phyloP scores from a whole-genome alignment of 192 early-diverging fungal genomes.

The Entophlyctis luteolus region DNA sequence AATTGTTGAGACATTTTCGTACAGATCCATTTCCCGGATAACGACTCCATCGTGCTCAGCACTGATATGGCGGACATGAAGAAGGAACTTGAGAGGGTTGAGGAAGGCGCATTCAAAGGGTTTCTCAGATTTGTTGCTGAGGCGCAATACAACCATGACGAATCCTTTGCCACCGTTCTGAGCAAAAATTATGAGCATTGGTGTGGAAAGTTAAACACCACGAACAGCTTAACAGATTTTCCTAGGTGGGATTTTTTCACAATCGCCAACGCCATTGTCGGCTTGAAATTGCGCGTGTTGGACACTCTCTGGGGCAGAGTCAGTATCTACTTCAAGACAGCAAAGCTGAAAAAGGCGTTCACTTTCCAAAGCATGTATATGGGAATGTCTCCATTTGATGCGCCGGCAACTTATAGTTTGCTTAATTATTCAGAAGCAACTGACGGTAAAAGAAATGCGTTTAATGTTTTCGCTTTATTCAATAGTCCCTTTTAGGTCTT shows the following conservation, averaged over 20 bases:
- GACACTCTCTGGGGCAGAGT: constrained; percentile 40
- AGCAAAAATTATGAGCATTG: constrained; percentile 43
- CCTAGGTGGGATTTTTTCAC: constrained; percentile 37
- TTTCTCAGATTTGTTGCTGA: constrained; percentile 40
- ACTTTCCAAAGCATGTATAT: constrained; percentile 65
- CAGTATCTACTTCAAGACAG: constrained; percentile 42
- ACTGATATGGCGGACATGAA: constrained; percentile 51
- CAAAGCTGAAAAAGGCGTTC: constrained; percentile 54
- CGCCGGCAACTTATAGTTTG: constrained; percentile 54
- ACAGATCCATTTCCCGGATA: constrained; percentile 51
- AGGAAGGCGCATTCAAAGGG: constrained; percentile 39
- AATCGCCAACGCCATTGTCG: constrained; percentile 37
- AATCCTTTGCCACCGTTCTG: constrained; percentile 40
- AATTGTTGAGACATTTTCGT: background rate
- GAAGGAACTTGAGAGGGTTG: constrained; percentile 46
- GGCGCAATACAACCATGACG: constrained; percentile 51
- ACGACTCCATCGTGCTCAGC: constrained; percentile 42
- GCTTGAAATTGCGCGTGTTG: constrained; percentile 45
- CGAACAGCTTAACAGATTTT: background rate
- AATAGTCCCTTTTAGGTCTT: constrained; percentile 30
- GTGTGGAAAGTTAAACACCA: background rate
- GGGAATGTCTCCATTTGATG: constrained; percentile 62
- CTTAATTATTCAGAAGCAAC: constrained; percentile 54
- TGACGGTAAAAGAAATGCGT: constrained; percentile 13
- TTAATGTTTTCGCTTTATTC: background rate